Base-by-base conservation (phyloP, 2,329 filamentous ascomycete genomes). In the Nectriaceae sp. region DNA sequence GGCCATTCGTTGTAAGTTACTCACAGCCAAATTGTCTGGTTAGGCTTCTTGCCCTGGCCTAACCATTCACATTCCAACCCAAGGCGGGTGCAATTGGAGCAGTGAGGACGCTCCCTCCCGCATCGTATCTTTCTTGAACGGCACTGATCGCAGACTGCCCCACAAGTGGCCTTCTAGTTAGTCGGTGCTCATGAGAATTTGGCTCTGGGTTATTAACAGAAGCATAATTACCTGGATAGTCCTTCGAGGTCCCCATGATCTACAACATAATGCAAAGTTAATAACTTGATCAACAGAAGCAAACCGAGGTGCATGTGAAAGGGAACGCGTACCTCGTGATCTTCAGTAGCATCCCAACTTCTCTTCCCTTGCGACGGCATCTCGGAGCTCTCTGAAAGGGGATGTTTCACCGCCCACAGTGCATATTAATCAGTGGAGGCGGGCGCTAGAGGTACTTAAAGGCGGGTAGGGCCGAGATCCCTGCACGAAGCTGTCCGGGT, bases 281-380 rank as follows among this genome's bases (percentile, higher is more conserved):
- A n/a, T n/a, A n/a, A n/a, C n/a, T n/a, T n/a, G n/a, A n/a, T n/a
- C n/a, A n/a, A n/a, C n/a, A n/a, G n/a, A n/a, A n/a, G n/a, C n/a
- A n/a, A n/a, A n/a, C n/a, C n/a, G n/a, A n/a, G n/a, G n/a, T n/a
- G n/a, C n/a, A n/a, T n/a, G n/a, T 31, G 26, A 31, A 31, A 31
- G 8, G 15, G 8, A 31, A 8, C 26, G 15, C 26, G 26, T 8
- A 31, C 48, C 40, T 50, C 48, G 44, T 40, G 29, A 39, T 50
- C 44, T 19, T 44, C 44, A 31, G 44, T 43, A 24, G 44, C 35
- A 24, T 50, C 48, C 48, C 48, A 50, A 21, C 44, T 44, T 50
- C 48, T 44, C 44, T 50, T 50, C 6, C 44, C 40, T 21, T 50
- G 48, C 11, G 48, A 22, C 21, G 44, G 48, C 48, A 50, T 50